These are phyloP conservation scores for Kwoniella sp. DNA, from an alignment of 768 basidiomycete species.

Conservation along the genomic window DNA sequence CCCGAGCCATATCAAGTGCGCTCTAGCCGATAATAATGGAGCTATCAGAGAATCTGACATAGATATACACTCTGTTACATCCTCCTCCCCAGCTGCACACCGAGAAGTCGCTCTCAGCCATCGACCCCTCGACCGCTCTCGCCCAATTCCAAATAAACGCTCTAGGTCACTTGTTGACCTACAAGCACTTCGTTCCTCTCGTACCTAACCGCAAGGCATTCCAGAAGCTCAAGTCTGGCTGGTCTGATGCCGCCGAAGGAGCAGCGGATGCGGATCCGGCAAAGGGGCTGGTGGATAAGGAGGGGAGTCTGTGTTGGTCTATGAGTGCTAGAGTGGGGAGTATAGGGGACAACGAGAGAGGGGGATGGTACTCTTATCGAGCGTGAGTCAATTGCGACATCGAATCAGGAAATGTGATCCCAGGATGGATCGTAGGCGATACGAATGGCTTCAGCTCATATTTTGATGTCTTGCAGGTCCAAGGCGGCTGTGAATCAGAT, in stretches of 20 bases:
- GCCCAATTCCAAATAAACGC: constrained; percentile 59
- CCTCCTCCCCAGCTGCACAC: constrained; percentile 54
- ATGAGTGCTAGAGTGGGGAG: constrained; percentile 58
- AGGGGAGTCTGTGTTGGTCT: constrained; percentile 52
- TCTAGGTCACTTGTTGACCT: constrained; percentile 58
- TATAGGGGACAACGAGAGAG: constrained; percentile 57
- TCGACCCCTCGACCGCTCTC: constrained; percentile 46
- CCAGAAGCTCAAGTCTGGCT: constrained; percentile 25
- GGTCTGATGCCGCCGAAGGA: constrained; percentile 16
- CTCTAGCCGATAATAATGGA: no score
- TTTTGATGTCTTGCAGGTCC: constrained; percentile 41
- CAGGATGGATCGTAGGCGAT: no score
- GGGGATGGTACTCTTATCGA: constrained; percentile 56
- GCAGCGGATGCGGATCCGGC: constrained; percentile 50
- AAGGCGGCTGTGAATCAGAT: constrained; percentile 59
- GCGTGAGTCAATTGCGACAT: constrained; percentile 45
- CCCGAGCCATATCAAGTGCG: no score
- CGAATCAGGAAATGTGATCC: no score
- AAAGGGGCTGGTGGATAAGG: constrained; percentile 44
- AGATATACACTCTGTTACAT: no score
- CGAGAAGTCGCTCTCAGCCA: constrained; percentile 57
- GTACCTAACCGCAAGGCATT: constrained; percentile 53
- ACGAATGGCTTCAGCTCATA: no score
- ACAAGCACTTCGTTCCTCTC: constrained; percentile 59
- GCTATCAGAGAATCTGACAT: background rate